These are phyloP conservation scores for Populus tomentosa DNA, from an alignment of 441 rosid species.

Conservation along the genomic window DNA sequence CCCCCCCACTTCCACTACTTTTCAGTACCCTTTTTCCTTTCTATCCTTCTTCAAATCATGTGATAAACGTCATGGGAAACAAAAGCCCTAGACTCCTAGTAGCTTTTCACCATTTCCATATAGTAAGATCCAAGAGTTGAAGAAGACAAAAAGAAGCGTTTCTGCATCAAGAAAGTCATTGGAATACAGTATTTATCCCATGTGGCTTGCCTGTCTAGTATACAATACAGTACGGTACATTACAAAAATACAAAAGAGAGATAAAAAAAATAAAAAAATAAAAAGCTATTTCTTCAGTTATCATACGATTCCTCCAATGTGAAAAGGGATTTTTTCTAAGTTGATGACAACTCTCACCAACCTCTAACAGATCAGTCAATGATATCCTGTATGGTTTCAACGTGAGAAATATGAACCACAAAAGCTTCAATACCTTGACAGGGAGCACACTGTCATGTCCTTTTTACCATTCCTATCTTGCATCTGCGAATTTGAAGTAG, in stretches of 20 bases:
- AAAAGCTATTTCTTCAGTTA: not conserved
- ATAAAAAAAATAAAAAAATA: not conserved
- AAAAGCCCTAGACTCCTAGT: constrained; percentile 46
- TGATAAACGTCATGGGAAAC: constrained; percentile 33
- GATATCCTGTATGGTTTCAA: not conserved
- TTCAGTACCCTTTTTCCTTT: constrained; percentile 4
- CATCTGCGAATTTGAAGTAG: not conserved
- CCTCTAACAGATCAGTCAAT: constrained; percentile 26
- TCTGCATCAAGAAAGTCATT: constrained; percentile 10
- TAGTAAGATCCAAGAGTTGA: constrained; percentile 10
- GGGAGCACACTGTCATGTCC: constrained; percentile 31
- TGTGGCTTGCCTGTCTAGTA: constrained; percentile 22
- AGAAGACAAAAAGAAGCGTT: constrained; percentile 5
- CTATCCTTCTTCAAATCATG: constrained; percentile 19
- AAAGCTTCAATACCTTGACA: constrained; percentile 7
- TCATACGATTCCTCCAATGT: not conserved
- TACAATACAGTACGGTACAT: not conserved
- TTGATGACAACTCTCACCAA: constrained; percentile 23
- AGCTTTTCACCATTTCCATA: constrained; percentile 30
- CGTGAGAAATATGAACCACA: constrained; percentile 20
- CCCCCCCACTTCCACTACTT: constrained; percentile 28
- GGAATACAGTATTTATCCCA: constrained; percentile 25
- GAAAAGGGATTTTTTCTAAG: not conserved
- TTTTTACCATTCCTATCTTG: not conserved
- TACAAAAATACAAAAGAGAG: not conserved